A percentile compares a stretch with the other conserved stretches of the same genome.
phyloP scores from a whole-genome alignment of 371 early-diverging fungal species.

The Rhizopus arrhizus region DNA sequence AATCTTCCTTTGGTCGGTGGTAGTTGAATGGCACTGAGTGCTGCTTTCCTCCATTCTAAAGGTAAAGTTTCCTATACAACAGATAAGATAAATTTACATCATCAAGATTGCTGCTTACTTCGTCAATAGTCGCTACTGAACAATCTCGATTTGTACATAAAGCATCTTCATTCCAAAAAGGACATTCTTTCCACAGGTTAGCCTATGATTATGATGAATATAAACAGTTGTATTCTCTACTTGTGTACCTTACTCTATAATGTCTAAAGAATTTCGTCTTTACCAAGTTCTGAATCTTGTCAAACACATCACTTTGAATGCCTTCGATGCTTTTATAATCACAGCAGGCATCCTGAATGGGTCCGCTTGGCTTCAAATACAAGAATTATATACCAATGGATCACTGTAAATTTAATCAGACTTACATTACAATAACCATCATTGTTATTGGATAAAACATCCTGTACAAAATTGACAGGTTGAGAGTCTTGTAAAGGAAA shows the following conservation, averaged over 20 bases:
- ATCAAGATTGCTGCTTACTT: conserved; percentile 41
- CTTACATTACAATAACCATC: conserved; percentile 54
- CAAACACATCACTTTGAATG: conserved; percentile 69
- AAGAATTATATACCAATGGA: not conserved
- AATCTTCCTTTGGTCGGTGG: conserved; percentile 33
- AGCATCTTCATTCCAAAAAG: conserved; percentile 87
- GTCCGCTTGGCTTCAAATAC: conserved; percentile 59
- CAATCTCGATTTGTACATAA: conserved; percentile 88
- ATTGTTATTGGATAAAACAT: conserved; percentile 26
- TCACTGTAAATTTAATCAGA: not conserved
- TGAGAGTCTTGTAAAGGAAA: conserved; percentile 31
- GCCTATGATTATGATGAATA: conserved; percentile 52
- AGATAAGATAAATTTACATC: not conserved
- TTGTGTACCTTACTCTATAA: conserved; percentile 64
- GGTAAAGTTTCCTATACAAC: conserved; percentile 34
- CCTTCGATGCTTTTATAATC: conserved; percentile 80
- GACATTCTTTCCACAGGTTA: conserved; percentile 88
- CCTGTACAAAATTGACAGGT: conserved; percentile 41
- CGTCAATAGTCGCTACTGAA: conserved; percentile 81
- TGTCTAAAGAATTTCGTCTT: conserved; percentile 86
- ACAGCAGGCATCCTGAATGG: conserved; percentile 81
- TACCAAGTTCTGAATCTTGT: conserved; percentile 71
- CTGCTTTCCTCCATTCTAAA: conserved; percentile 55
- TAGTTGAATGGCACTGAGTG: conserved; percentile 58
- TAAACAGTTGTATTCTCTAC: not conserved